phyloP scores from a whole-genome alignment of 2,329 filamentous ascomycete genomes.

The Mariannaea sp. region DNA sequence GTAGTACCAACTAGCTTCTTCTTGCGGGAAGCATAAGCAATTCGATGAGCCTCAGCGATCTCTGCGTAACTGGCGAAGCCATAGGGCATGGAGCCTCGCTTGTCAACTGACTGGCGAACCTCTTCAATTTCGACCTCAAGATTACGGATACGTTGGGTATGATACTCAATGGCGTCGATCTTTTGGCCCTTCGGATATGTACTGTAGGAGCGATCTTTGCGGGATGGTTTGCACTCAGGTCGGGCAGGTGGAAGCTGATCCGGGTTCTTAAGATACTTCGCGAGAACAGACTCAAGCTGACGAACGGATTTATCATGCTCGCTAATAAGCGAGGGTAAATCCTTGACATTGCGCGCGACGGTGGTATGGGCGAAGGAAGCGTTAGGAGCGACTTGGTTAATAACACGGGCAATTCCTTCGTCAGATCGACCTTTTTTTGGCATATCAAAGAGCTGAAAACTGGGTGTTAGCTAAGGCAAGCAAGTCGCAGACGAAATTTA shows the following conservation, averaged over 20 bases:
- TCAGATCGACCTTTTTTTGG: conserved; percentile 77
- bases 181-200: conserved; percentile 72
- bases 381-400: conserved; percentile 78
- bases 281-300: conserved; percentile 79
- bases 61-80: conserved; percentile 94
- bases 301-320: conserved; percentile 82
- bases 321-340: conserved; percentile 82
- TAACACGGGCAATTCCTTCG: conserved; percentile 84
- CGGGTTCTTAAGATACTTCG: conserved; percentile 90
- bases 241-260: conserved; percentile 75
- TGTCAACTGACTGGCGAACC: conserved; percentile 80
- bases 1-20: conserved; percentile 81
- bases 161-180: conserved; percentile 92
- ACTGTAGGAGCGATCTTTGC: conserved; percentile 72
- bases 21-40: conserved; percentile 79
- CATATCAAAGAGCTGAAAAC: conserved; percentile 79
- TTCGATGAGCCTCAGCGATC: conserved; percentile 84
- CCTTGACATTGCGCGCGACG: conserved; percentile 89
- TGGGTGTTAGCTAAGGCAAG: conserved; percentile 12
- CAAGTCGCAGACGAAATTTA: conserved; percentile 33
- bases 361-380: conserved; percentile 79
- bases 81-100: conserved; percentile 84
- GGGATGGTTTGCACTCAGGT: conserved; percentile 79
- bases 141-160: conserved; percentile 81
- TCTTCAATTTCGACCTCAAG: conserved; percentile 86